Evolutionary conservation across 768 basidiomycete genomes (phyloP).

Genomic region (Strobilomyces echinocephalus): DNA sequence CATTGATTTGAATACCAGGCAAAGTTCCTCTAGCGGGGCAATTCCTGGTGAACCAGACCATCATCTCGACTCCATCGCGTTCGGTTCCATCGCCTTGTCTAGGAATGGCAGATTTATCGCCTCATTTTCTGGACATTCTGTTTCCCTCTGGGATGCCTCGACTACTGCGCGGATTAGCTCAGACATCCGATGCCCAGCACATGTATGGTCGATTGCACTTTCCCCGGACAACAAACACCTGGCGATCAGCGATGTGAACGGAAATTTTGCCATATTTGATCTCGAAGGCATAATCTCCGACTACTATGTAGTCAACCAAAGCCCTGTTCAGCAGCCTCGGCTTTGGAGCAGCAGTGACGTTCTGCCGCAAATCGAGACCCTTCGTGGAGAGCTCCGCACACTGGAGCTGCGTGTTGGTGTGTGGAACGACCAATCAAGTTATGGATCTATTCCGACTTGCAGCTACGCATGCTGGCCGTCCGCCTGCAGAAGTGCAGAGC

Average conservation of each 20-base stretch:
- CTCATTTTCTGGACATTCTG: not conserved
- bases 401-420: not conserved
- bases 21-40: slow-evolving; percentile 1
- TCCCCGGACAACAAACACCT: slow-evolving; percentile 1
- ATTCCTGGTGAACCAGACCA: not conserved
- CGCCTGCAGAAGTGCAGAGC: not conserved
- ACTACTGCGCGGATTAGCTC: slow-evolving; percentile 2
- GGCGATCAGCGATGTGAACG: not conserved
- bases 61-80: not conserved
- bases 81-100: not conserved
- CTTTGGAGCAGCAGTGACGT: not conserved
- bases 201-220: slow-evolving; percentile 2
- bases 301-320: not conserved
- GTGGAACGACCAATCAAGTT: too few species aligned
- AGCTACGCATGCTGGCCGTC: too few species aligned
- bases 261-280: not conserved
- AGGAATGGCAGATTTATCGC: not conserved
- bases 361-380: not conserved
- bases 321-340: not conserved
- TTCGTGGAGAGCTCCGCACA: not conserved
- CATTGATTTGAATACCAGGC: not conserved
- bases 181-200: not conserved
- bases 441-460: too few species aligned
- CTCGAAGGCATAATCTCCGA: not conserved
- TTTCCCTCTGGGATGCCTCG: slow-evolving; percentile 7